Base-by-base conservation (phyloP, 2,329 filamentous ascomycete genomes). In the Daldinia eschscholtzii region DNA sequence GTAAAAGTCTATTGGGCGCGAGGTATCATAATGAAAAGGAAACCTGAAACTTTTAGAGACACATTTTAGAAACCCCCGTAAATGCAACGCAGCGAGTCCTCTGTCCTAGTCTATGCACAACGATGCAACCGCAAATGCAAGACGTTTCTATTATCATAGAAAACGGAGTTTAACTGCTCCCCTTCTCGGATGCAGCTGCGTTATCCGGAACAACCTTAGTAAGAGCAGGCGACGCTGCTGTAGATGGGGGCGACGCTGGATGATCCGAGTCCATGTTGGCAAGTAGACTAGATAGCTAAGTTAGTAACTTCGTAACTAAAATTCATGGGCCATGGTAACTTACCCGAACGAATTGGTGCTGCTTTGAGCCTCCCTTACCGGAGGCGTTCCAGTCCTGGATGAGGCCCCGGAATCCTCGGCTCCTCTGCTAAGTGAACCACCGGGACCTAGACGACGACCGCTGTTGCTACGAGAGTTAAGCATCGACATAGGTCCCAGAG, bases 331-430 rank as follows among this genome's bases (percentile, higher is more conserved):
- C 2, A 42, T 20, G 30, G 6, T 18, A 57, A 76, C 91, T 86
- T 89, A 98, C 94, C 93, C 95, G 85, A 97, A 99, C 75, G 94
- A 91, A 85, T 99, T 99, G 74, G 91, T 89, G 77, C 92, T 92
- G 67, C 89, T 91, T 60, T 88, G 87, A 76, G 76, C 79, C 69
- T 85, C 82, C 61, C 83, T 81, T 20, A 87, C 88, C 52, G 94
- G 92, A 62, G 94, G 94, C 56, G 95, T 98, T 76, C 92, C 93
- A 63, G 93, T 97, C 74, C 96, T 91, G 67, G 94, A 98, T 62
- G 93, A 97, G 73, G 91, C 89, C 75, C 89, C 92, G 69, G 94
- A 98, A 75, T 97, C 94, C 76, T 97, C 94, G 68, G 90, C 90
- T 69, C 90, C 88, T 75, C 92, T 89, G 74, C 88, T 88, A 72